Conservation (phyloP, 1,139 yeast species). For the Magnusiomyces ingens region DNA sequence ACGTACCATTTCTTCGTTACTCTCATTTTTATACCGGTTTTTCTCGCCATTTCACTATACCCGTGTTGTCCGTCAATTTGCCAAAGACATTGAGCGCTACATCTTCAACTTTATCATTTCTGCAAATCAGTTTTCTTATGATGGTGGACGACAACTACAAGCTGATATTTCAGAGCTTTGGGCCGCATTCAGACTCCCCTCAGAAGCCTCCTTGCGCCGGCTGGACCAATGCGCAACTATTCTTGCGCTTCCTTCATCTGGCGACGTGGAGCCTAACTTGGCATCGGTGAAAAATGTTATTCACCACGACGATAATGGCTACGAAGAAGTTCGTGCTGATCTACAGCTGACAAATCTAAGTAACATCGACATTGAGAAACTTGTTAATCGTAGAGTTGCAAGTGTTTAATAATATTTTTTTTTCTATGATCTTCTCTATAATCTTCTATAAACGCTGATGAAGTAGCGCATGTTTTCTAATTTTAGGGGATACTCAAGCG, state of each 20-base stretch:
- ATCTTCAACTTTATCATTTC: conserved; percentile 55
- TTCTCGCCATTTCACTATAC: conserved; percentile 28
- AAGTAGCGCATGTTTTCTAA: conserved; percentile 85
- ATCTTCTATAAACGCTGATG: conserved; percentile 60
- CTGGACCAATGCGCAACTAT: conserved; percentile 7
- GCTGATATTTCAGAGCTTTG: conserved; percentile 40
- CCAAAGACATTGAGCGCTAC: conserved; percentile 41
- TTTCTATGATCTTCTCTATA: background rate
- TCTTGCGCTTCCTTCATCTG: conserved; percentile 6
- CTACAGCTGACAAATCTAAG: conserved; percentile 23
- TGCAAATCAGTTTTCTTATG: conserved; percentile 51
- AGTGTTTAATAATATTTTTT: background rate
- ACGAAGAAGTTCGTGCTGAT: conserved; percentile 20
- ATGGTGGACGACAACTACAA: conserved; percentile 52
- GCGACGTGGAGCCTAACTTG: background rate
- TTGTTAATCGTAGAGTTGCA: conserved; percentile 10
- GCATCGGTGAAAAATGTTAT: background rate
- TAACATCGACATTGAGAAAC: conserved; percentile 29
- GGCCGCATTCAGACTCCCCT: background rate
- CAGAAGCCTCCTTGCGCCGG: background rate
- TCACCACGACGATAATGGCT: background rate
- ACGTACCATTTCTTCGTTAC: conserved; percentile 35
- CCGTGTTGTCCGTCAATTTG: conserved; percentile 30
- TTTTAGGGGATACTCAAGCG: conserved; percentile 60
- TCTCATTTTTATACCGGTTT: conserved; percentile 34